Evolutionary conservation across 106 monocot genomes (phyloP), one percentile per base, ranked within the genome.

Genomic region (Platanthera guangdongensis): DNA sequence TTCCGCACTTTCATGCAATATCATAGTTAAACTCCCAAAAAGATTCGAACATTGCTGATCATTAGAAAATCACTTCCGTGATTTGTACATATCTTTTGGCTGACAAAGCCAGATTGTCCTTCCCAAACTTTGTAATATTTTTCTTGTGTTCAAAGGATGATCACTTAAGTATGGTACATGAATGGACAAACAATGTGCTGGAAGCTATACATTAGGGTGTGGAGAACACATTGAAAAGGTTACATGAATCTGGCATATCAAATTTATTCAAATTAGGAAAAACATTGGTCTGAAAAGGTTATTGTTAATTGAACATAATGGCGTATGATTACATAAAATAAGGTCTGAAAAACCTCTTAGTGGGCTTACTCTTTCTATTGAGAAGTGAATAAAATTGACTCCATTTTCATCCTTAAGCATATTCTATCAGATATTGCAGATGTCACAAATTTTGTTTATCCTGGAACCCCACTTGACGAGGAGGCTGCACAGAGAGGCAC

Each of bases 391-490:
- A 65, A 30, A 30, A 65, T 47, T 51, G 45, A 19, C 55, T 69
- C 21, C 60, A 76, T 64, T 45, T 13, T 9, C 57, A 73, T 81
- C 83, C 89, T 88, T 88, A 76, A 88, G 47, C 49, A 60, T n/a
- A 60, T 51, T 74, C 52, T 45, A 75, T 81, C 74, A 99, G 94
- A 99, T 86, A 99, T 99, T 88, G 97, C 97, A 84, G 97, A 99
- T 86, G 97, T 99, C 52, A 99, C 97, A 74, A 89, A 99, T 75
- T 99, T 99, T 85, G 94, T 99, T 85, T 82, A 81, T 85, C 91
- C 97, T 86, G 86, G 89, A 10, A 99, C 89, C 68, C 89, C 97
- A 64, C 94, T 97, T 76, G 97, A 97, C 72, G 94, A 94, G 49
- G 97, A 99, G 79, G 97, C 97, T 64, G 50, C 94, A 77, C 86